Base-by-base conservation (phyloP, 768 basidiomycete genomes). In the Collybia sp. region DNA sequence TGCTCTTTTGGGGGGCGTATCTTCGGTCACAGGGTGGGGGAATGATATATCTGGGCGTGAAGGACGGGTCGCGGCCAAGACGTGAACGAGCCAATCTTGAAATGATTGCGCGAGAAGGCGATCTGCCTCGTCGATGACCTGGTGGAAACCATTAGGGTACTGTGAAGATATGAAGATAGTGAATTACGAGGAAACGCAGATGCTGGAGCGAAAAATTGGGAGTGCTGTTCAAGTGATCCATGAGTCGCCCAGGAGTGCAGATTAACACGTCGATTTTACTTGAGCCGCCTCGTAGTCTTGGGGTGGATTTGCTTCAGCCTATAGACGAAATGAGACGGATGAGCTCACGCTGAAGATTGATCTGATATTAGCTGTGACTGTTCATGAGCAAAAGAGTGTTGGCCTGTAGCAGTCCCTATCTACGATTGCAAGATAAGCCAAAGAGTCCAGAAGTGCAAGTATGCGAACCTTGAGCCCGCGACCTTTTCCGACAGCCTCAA, bases 71-170 rank as follows among this genome's bases (percentile, higher is more conserved):
- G 90, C 91, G n/a, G 76, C 67, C 6, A 96, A 70, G 3, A 98
- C 88, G 57, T 83, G 83, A 5, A 79, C 77, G 2, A 98, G 70
- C 95, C 94, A 99, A 60, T 92, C 89, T 64, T 98, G 93, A 67
- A 96, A 98, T 1, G 91, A 92, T 61, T 97, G 93, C 9, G 88
- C 86, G 8, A 99, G 75, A 0, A 99, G 75, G n/a, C 93, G 80
- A 60, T 99, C 96, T 0, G 96, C 96, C 67, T 99, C 96, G 62
- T 99, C 96, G 46, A 99, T 91, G 20, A 98, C 84, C 93, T 95
- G 47, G 9, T 34, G 46, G n/a, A 9, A 40, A 40, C 12, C 15
- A 42, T 19, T 13, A 43, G 18, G 17, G 38, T 44, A 45, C 18
- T n/a, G 16, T 25, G 31, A 18, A 8, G 15, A 54, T 15, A 45